These are phyloP conservation scores for Pyrenophora tritici-repentis DNA, from an alignment of 2,329 filamentous ascomycete genomes.

Conservation along the genomic window DNA sequence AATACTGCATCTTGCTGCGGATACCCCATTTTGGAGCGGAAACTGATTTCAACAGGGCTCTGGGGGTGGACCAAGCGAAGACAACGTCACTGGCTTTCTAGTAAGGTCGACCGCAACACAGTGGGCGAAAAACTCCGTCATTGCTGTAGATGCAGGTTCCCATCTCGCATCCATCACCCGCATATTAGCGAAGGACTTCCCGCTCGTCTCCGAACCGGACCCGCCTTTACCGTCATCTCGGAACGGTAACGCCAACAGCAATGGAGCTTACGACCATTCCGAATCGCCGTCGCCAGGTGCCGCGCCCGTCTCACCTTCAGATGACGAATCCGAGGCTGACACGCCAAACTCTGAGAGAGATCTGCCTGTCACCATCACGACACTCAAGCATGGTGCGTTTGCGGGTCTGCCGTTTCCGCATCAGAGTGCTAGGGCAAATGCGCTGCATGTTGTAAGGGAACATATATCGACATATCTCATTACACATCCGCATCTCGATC, in stretches of 20 bases:
- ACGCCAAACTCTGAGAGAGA: conserved; percentile 36
- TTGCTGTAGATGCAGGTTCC: conserved; percentile 93
- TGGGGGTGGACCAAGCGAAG: conserved; percentile 86
- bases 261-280: conserved; percentile 15
- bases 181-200: conserved; percentile 67
- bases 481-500: conserved; percentile 96
- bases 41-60: conserved; percentile 67
- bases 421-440: conserved; percentile 73
- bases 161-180: conserved; percentile 84
- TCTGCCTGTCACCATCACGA: conserved; percentile 54
- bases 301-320: conserved; percentile 24
- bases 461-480: conserved; percentile 89
- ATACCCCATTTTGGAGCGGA: not conserved
- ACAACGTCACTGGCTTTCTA: conserved; percentile 86
- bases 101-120: conserved; percentile 78
- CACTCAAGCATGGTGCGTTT: conserved; percentile 72
- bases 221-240: conserved; percentile 14
- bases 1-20: not conserved
- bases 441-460: conserved; percentile 75
- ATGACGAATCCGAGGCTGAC: conserved; percentile 37
- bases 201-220: conserved; percentile 44
- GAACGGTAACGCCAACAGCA: conserved; percentile 25
- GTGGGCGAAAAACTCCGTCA: conserved; percentile 80
- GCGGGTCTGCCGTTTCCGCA: conserved; percentile 74
- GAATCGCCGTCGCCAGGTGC: conserved; percentile 37